Evolutionary conservation across 2,329 filamentous ascomycete species (phyloP).

Genomic region (Penicillium psychrosexuale): DNA sequence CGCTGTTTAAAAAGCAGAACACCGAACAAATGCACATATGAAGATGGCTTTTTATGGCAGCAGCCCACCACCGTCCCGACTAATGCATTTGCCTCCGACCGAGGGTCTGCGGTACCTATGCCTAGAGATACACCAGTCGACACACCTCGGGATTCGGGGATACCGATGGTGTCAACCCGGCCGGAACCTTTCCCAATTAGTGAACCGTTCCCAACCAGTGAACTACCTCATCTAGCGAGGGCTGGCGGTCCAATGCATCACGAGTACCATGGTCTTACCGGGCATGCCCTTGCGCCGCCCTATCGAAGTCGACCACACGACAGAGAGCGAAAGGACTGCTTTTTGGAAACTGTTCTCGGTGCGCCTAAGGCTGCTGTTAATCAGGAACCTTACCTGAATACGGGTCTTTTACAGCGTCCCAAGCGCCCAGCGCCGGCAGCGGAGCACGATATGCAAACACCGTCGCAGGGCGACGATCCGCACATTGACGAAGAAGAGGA

Average conservation of each 20-base stretch:
- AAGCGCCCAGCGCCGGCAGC: constrained; percentile 14
- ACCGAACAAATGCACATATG: constrained; percentile 39
- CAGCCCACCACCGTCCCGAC: constrained; percentile 36
- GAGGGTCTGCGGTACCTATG: constrained; percentile 21
- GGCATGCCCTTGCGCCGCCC: constrained; percentile 3
- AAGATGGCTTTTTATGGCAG: constrained; percentile 41
- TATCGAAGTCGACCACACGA: constrained; percentile 10
- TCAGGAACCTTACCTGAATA: constrained; percentile 30
- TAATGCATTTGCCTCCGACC: constrained; percentile 24
- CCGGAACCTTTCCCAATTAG: constrained; percentile 14
- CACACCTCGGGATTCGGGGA: constrained; percentile 32
- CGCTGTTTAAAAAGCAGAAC: constrained; percentile 40
- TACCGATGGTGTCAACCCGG: constrained; percentile 28
- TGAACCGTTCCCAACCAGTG: neutral
- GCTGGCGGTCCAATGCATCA: constrained; percentile 7
- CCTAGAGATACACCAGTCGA: constrained; percentile 20
- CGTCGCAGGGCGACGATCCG: constrained; percentile 11
- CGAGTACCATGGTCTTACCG: constrained; percentile 3
- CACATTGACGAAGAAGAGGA: constrained; percentile 21
- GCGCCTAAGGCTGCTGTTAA: constrained; percentile 34
- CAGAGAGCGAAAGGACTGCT: constrained; percentile 30
- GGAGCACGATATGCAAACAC: neutral
- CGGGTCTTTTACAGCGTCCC: constrained; percentile 29
- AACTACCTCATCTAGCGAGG: neutral
- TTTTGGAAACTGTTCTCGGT: constrained; percentile 36